These are phyloP conservation scores for Aspergillus udagawae DNA, from an alignment of 2,329 filamentous ascomycete genomes.

Conservation along the genomic window DNA sequence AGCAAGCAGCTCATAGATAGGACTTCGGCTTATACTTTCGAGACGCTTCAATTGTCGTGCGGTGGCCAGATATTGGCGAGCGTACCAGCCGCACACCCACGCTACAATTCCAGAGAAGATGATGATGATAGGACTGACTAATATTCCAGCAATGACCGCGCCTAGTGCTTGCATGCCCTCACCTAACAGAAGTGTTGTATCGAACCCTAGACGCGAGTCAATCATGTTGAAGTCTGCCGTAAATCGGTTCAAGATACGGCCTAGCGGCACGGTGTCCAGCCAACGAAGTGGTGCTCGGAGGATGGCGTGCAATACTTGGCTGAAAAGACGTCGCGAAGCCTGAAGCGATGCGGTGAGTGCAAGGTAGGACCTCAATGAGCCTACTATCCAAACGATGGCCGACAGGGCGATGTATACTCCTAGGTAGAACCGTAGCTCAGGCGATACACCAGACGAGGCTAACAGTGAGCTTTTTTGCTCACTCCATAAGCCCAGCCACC, in stretches of 20 bases:
- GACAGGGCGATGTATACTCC: not conserved
- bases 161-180: constrained; percentile 61
- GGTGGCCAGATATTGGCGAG: constrained; percentile 61
- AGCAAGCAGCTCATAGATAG: constrained; percentile 73
- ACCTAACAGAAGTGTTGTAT: constrained; percentile 58
- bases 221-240: constrained; percentile 70
- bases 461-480: not conserved
- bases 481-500: not conserved
- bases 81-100: constrained; percentile 45
- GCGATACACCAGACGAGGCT: not conserved
- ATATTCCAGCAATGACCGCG: constrained; percentile 61
- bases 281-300: constrained; percentile 67
- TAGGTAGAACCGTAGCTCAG: not conserved
- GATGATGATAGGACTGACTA: constrained; percentile 57
- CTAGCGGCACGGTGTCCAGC: constrained; percentile 73
- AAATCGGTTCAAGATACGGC: constrained; percentile 71
- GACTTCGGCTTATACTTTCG: constrained; percentile 70
- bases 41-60: constrained; percentile 71
- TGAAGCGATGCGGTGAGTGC: constrained; percentile 54
- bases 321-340: constrained; percentile 63
- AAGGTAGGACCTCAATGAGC: not conserved
- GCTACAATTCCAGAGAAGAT: constrained; percentile 59
- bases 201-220: constrained; percentile 62
- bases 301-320: constrained; percentile 61
- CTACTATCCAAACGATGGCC: not conserved